Percentiles rank a stretch among this genome's conserved stretches.
Evolutionary conservation across 73 alveolate species (phyloP).

Genomic region (Effrenium voratum): DNA sequence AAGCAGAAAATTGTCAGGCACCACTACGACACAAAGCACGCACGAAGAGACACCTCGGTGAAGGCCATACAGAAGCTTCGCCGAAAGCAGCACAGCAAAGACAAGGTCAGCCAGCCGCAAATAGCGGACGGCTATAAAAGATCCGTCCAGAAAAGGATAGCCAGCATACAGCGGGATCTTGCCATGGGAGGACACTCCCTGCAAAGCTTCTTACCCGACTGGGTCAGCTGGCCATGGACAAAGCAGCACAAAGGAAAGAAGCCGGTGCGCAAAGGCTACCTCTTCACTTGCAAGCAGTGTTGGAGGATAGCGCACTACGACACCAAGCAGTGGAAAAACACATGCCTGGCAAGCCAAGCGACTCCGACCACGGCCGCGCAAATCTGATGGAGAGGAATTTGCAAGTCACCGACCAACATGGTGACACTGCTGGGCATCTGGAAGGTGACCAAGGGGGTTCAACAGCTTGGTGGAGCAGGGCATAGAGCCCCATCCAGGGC

Average conservation of each 20-base stretch:
- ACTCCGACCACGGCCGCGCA: not conserved
- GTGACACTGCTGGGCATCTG: not conserved
- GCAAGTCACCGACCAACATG: not conserved
- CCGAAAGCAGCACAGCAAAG: not conserved
- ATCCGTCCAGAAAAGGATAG: not conserved
- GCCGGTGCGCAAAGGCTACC: not conserved
- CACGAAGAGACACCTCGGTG: not conserved
- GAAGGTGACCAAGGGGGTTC: not conserved
- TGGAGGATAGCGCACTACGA: not conserved
- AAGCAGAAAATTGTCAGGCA: not conserved
- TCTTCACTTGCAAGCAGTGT: not conserved
- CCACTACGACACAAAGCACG: not conserved
- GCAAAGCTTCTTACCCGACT: not conserved
- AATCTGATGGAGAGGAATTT: not conserved
- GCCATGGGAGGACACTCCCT: not conserved
- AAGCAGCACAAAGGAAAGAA: not conserved
- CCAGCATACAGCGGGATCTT: not conserved
- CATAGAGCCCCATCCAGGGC: not conserved
- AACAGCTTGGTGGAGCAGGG: not conserved
- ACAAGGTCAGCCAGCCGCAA: not conserved
- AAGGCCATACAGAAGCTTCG: not conserved
- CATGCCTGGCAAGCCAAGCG: not conserved
- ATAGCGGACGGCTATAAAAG: not conserved
- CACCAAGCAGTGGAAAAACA: not conserved
- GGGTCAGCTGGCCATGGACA: not conserved